Base-by-base conservation (phyloP, 148 eudicot genomes). In the Fagopyrum esculentum region DNA sequence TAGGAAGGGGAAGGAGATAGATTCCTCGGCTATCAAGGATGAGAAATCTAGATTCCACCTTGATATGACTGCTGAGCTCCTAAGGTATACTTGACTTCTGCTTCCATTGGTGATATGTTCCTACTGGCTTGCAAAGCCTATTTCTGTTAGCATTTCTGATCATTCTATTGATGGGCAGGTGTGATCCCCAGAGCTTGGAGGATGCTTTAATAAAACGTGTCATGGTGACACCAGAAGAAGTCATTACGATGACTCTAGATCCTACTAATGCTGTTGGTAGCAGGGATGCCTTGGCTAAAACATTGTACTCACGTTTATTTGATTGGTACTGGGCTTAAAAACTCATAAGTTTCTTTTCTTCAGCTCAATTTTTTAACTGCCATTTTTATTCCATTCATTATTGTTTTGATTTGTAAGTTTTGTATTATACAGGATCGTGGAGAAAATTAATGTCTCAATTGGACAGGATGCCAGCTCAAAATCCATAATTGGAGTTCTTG, bases 1-100 rank as follows among this genome's bases (percentile, higher is more conserved):
- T 77, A 73, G 85, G n/a, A 95, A 95, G 83, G 99, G 99, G 46
- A 85, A 82, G 78, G 99, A 95, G 77, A 82, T 84, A 51, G 99
- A 95, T 82, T 95, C 99, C 46, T 95, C 99, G 7, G 95, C 89
- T 80, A 82, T 92, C 78, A 92, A 90, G 84, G 96, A 92, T 77
- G 92, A 95, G 73, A 87, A 90, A 79, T 81, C 99, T 51, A 80
- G 80, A 75, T 89, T 78, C 76, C 99, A 95, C 84, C 96, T 95
- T 64, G 85, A 86, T 77, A 90, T 84, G 78, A 90, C 96, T 52
- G 96, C 98, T 63, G 97, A 94, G 85, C 93, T 94, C 66, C 92
- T 94, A 76, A 84, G 88, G 98, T 94, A 84, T 26, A 45, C 59
- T 35, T 15, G 35, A 61, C 44, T 29, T 30, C 44, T 61, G 12